phyloP scores from a whole-genome alignment of 345 rosid species.

The Brassica juncea region DNA sequence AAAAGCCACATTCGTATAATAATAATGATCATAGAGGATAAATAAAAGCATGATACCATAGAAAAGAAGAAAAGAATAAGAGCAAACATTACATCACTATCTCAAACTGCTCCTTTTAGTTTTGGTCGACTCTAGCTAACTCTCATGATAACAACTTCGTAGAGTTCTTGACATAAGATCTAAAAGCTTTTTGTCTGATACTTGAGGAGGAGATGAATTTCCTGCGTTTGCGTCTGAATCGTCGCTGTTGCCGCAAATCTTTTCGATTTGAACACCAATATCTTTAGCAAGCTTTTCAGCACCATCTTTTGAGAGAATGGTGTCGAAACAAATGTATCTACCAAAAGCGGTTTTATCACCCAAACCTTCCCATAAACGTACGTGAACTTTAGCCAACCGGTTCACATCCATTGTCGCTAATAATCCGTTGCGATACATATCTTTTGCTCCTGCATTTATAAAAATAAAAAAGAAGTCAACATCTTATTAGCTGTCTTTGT shows the following conservation, averaged over 20 bases:
- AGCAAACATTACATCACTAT: slow-evolving; percentile 14
- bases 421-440: slow-evolving; percentile 59
- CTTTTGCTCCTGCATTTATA: slow-evolving; percentile 38
- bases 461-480: background rate
- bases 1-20: background rate
- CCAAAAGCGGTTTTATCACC: slow-evolving; percentile 55
- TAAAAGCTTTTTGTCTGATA: slow-evolving; percentile 59
- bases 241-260: slow-evolving; percentile 46
- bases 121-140: slow-evolving; percentile 21
- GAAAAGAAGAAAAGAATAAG: slow-evolving; percentile 25
- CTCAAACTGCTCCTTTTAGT: slow-evolving; percentile 18
- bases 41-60: background rate
- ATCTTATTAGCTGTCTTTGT: slow-evolving; percentile 23
- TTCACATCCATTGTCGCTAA: slow-evolving; percentile 64
- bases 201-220: slow-evolving; percentile 11
- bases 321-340: slow-evolving; percentile 69
- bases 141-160: slow-evolving; percentile 44
- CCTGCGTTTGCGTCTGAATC: slow-evolving; percentile 20
- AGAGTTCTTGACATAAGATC: slow-evolving; percentile 56
- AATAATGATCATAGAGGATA: slow-evolving; percentile 6
- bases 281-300: slow-evolving; percentile 54
- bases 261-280: slow-evolving; percentile 53
- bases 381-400: slow-evolving; percentile 69
- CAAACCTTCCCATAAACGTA: slow-evolving; percentile 60
- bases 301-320: slow-evolving; percentile 47